Evolutionary conservation across 2,329 filamentous ascomycete genomes (phyloP), one percentile per base, ranked within the genome.

Genomic region (Aquanectria penicillioides): DNA sequence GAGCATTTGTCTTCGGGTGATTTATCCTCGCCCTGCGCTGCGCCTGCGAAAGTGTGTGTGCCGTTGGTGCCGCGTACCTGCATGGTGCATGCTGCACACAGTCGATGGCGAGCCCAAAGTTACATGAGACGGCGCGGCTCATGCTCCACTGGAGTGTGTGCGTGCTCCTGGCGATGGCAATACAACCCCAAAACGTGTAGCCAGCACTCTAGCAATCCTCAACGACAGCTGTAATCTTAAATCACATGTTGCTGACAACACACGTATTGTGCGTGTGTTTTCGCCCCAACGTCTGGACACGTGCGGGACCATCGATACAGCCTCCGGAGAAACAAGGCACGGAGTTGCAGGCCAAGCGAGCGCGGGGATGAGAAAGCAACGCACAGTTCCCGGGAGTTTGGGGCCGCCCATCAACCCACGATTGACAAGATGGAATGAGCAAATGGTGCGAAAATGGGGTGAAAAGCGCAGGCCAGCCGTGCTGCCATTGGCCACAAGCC

Each of bases 361-460:
- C 13, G 12, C n/a, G 15, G 20, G 28, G n/a, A 23, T 3, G 26
- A 23, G 20, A 26, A 13, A 12, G 20, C 34, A 20, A 10, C n/a
- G 31, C 17, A 7, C 13, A 53, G 33, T 10, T 12, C 28, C 40
- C 25, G 40, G 20, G 40, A 29, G 25, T 26, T 48, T 18, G 41
- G 34, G 26, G 33, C 44, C 15, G 26, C 36, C 28, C 20, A 11
- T 40, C 31, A 34, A 56, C 47, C 55, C 40, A 52, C 47, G 13
- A 28, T 28, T 46, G 17, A 47, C 48, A 29, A 36, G 37, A 34
- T 52, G 34, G 34, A 52, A 48, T 25, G 28, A 28, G 38, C 18
- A 50, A 41, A 52, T 29, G 22, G 38, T 34, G 41, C 46, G 31
- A 57, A 36, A 50, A 33, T 28, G 52, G 22, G 36, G 12, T 10